These are phyloP conservation scores for Panicum hallii DNA, from an alignment of 202 grass and related monocot species.

Conservation along the genomic window DNA sequence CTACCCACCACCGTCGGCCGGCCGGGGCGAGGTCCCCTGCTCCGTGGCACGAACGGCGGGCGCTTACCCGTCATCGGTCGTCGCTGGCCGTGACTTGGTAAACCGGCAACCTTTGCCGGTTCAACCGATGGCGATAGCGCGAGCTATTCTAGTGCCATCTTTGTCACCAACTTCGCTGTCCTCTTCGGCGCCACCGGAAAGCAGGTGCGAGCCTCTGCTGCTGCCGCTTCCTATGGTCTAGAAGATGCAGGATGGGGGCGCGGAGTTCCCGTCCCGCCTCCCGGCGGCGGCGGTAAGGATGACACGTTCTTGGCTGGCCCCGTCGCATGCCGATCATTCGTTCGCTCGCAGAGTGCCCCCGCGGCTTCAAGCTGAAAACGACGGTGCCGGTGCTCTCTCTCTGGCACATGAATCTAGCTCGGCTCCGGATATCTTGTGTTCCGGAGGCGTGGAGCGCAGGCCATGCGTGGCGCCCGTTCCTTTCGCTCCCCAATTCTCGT, in stretches of 20 bases:
- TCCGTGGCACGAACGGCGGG: slow-evolving; percentile 19
- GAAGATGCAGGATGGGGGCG: neutral
- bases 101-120: slow-evolving; percentile 51
- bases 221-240: slow-evolving; percentile 25
- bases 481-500: neutral
- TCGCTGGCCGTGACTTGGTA: slow-evolving; percentile 48
- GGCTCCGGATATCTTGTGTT: neutral
- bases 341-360: neutral
- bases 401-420: slow-evolving; percentile 45
- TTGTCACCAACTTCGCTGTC: slow-evolving; percentile 19
- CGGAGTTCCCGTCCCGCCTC: neutral
- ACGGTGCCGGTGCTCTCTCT: slow-evolving; percentile 35
- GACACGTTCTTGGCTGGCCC: slow-evolving; percentile 19
- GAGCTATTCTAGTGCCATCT: slow-evolving; percentile 14
- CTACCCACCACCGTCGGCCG: neutral
- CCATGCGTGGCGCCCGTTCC: neutral
- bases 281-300: slow-evolving; percentile 25
- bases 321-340: neutral
- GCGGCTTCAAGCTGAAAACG: slow-evolving; percentile 38
- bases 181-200: slow-evolving; percentile 17
- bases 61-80: neutral
- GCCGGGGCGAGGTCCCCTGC: neutral
- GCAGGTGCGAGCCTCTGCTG: neutral
- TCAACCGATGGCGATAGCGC: slow-evolving; percentile 43
- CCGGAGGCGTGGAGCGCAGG: slow-evolving; percentile 24